Conservation (phyloP, 2,329 filamentous ascomycete genomes). For the Elsinoe necatrix region DNA sequence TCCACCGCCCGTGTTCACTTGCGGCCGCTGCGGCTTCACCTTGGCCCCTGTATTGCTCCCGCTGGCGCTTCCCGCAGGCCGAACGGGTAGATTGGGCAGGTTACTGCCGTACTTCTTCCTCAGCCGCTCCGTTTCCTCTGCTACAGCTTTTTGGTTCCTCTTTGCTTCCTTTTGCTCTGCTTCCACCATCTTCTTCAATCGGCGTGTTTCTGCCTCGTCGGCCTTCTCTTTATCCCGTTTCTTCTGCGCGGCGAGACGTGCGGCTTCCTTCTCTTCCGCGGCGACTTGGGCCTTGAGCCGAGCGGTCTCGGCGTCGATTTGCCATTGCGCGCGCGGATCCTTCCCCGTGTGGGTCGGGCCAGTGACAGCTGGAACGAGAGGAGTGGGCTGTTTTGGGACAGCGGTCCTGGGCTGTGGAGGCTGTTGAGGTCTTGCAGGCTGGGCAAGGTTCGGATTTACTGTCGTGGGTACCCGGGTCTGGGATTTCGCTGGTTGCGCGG, state of each 20-base stretch:
- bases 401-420: constrained; percentile 18
- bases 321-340: constrained; percentile 46
- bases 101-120: constrained; percentile 53
- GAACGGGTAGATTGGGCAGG: constrained; percentile 1
- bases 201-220: constrained; percentile 50
- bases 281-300: constrained; percentile 37
- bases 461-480: constrained; percentile 1
- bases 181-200: constrained; percentile 58
- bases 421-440: constrained; percentile 23
- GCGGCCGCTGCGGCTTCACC: constrained; percentile 9
- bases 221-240: constrained; percentile 49
- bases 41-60: constrained; percentile 16
- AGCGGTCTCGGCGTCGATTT: constrained; percentile 43
- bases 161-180: constrained; percentile 56
- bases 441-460: constrained; percentile 16
- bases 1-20: constrained; percentile 13
- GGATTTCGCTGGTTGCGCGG: constrained; percentile 19
- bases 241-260: constrained; percentile 37
- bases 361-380: constrained; percentile 25
- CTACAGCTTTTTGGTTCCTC: constrained; percentile 43
- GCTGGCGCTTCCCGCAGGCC: constrained; percentile 25
- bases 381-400: constrained; percentile 6
- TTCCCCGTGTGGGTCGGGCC: constrained; percentile 23
- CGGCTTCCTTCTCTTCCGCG: constrained; percentile 33
- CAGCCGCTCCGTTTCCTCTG: constrained; percentile 71